These are phyloP conservation scores for Verbascum thapsus DNA, from an alignment of 257 asterid species.

Conservation along the genomic window DNA sequence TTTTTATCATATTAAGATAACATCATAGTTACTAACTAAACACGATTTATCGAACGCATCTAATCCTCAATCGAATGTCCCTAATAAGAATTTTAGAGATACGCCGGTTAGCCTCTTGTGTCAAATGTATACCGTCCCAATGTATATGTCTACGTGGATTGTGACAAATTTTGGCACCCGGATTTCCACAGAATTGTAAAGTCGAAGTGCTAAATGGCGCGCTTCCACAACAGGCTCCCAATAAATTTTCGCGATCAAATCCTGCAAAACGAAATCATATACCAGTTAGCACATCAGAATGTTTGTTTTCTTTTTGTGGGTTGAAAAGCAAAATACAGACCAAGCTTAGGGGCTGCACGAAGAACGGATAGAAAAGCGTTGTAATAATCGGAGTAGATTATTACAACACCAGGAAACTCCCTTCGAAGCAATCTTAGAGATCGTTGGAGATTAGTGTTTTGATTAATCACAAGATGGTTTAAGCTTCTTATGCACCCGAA, in stretches of 20 bases:
- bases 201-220: conserved; percentile 11
- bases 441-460: not conserved
- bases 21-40: too few relatives aligned
- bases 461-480: conserved; percentile 2
- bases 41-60: not conserved
- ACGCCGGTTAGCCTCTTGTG: conserved; percentile 24
- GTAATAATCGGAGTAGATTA: conserved; percentile 24
- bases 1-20: too few relatives aligned
- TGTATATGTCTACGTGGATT: conserved; percentile 22
- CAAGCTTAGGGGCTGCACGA: not conserved
- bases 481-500: conserved; percentile 23
- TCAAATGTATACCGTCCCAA: conserved; percentile 34
- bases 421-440: not conserved
- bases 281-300: too few relatives aligned
- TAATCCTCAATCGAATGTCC: not conserved
- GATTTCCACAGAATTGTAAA: conserved; percentile 19
- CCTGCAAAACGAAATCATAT: conserved; percentile 6
- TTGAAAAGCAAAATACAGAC: not conserved
- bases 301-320: too few relatives aligned
- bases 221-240: conserved; percentile 31
- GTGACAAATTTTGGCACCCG: conserved; percentile 7
- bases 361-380: conserved; percentile 18
- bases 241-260: not conserved
- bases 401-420: conserved; percentile 23
- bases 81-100: conserved; percentile 3